Evolutionary conservation across 2,329 filamentous ascomycete species (phyloP), one percentile per base, ranked within the genome.

Genomic region (Fusarium virguliforme): DNA sequence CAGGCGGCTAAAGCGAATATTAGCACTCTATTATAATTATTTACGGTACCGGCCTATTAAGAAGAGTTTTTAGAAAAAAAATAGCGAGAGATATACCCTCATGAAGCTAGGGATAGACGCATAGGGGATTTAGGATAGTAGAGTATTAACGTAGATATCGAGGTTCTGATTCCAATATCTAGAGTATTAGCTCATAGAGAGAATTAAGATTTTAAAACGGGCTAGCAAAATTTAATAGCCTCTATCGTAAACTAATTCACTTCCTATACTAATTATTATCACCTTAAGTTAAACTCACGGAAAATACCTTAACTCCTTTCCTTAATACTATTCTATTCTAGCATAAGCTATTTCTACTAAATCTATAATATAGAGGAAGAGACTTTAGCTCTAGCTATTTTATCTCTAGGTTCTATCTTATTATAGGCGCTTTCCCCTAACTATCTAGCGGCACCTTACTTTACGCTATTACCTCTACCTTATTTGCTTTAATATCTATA

Each of bases 121-220:
- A 13, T 22, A 30, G 26, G 50, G 55, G 28, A 28, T 62, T 28
- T 62, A 30, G 59, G 48, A 62, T 3, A 35, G 13, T 9, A 55
- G 3, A 48, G 59, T 62, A 46, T 62, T 28, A 38, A 37, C 9
- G 6, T 62, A 37, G 40, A 55, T 24, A 15, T 55, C 50, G 7
- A 55, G 35, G 18, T 55, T 28, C 30, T 62, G 50, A 30, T 62
- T 62, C 32, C 40, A 62, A 40, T 62, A 32, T 56, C 59, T 32
- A 28, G 59, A 28, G n/a, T 62, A 15, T 56, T 62, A 38, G 59
- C 59, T 62, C 13, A 35, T 34, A 38, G 59, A 62, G 50, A 62
- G 59, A 46, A 56, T 9, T 15, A 38, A 8, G 37, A 48, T 55
- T 43, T 22, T 62, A 13, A 34, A 46, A 54, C 50, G 18, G 38